Evolutionary conservation across 768 basidiomycete genomes (phyloP).

Genomic region (Boletus subparvulus): DNA sequence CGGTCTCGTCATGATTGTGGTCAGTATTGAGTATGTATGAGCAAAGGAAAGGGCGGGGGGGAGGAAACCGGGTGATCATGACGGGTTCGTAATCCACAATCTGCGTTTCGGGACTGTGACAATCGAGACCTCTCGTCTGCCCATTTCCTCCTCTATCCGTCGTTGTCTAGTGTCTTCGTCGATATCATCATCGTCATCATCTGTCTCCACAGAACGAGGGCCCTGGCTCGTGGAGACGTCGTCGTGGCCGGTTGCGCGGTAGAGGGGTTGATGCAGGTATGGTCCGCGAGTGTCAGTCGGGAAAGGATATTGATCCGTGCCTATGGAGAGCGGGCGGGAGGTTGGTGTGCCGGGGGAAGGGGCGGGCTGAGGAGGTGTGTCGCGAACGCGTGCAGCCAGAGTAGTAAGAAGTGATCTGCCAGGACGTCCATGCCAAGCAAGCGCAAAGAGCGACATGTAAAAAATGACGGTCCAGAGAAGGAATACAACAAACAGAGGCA

Average conservation of each 20-base stretch:
- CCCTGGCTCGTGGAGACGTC: constrained; percentile 38
- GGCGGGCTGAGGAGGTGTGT: constrained; percentile 25
- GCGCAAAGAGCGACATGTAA: constrained; percentile 51
- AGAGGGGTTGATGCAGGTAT: constrained; percentile 67
- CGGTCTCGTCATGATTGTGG: constrained; percentile 12
- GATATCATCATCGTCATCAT: constrained; percentile 65
- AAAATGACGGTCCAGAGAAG: constrained; percentile 59
- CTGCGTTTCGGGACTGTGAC: constrained; percentile 73
- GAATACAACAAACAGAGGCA: constrained; percentile 61
- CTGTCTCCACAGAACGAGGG: constrained; percentile 52
- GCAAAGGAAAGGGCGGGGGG: constrained; percentile 2
- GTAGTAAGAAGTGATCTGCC: constrained; percentile 56
- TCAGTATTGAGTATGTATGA: constrained; percentile 25
- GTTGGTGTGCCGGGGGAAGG: constrained; percentile 37
- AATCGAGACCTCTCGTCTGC: constrained; percentile 79
- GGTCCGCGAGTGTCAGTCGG: constrained; percentile 51
- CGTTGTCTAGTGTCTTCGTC: constrained; percentile 74
- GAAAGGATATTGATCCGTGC: constrained; percentile 45
- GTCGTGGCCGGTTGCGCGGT: constrained; percentile 48
- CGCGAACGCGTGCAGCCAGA: constrained; percentile 45
- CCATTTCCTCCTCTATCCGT: constrained; percentile 81
- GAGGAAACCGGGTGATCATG: constrained; percentile 25
- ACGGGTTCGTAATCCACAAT: constrained; percentile 72
- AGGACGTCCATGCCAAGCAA: constrained; percentile 61
- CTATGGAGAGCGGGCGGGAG: constrained; percentile 43